Base-by-base conservation (phyloP, 1,139 yeast species). In the Blastobotrys ciferrii region DNA sequence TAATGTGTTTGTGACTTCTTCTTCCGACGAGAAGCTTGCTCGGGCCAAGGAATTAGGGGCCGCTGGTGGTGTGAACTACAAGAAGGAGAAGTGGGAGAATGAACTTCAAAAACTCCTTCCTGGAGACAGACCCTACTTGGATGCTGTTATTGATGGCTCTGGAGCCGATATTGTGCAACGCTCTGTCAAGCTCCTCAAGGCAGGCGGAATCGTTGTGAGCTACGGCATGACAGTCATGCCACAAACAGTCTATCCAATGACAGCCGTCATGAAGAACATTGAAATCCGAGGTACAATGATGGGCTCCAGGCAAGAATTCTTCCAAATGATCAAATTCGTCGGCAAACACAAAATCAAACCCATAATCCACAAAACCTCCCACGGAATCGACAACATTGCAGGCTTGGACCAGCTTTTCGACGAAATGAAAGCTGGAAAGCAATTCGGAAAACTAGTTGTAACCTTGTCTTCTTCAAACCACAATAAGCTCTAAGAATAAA, bases 121-220 rank as follows among this genome's bases (percentile, higher is more conserved):
- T 5, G 36, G 36, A 6, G 45, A 43, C 11, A 50, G 53, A 9
- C 28, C 28, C 28, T 23, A 23, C 32, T 7, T 32, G 5, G 36
- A 32, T 32, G 17, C 17, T 7, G 36, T 32, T 5, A 32, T 32
- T 32, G 36, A 32, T n/a, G 17, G 14, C 17, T n/a, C 36, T 12
- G 36, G 36, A 5, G 36, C 14, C 6, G 17, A 32, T n/a, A 32
- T 14, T 14, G 17, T 32, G 6, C 14, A 32, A 32, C 14, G 17
- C 17, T 6, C 36, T n/a, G 36, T 14, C 5, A 14, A n/a, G 6
- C 17, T 14, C 5, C 14, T 14, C 36, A 32, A 32, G 36, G 17
- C 17, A 5, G 36, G 36, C n/a, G 36, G 36, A 5, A 14, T 32
- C 14, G 17, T 32, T 6, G 17, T 32, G 6, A 14, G 14, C 36